Conservation (phyloP, 1,284 basidiomycete genomes). For the Veloporphyrellus conicus region DNA sequence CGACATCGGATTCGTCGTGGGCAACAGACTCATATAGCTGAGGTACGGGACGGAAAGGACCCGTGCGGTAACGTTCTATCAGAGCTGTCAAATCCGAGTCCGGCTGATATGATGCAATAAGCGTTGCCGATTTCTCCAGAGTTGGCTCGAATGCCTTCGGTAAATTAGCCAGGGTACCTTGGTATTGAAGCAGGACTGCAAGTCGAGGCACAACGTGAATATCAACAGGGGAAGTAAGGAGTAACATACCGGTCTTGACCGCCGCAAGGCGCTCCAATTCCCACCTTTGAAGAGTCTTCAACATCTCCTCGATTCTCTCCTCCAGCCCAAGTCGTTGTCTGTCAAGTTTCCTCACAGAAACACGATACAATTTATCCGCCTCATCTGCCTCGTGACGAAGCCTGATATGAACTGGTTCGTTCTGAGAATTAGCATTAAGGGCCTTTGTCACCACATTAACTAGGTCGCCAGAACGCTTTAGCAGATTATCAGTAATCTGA, state of each 20-base stretch:
- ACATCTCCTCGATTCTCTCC: constrained; percentile 76
- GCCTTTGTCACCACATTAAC: constrained; percentile 73
- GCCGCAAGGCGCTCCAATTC: constrained; percentile 78
- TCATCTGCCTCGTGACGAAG: constrained; percentile 73
- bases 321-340: constrained; percentile 77
- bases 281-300: constrained; percentile 79
- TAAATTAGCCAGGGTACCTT: constrained; percentile 68
- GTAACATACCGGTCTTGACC: constrained; percentile 68
- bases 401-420: constrained; percentile 64
- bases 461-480: constrained; percentile 65
- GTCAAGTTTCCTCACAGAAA: constrained; percentile 73
- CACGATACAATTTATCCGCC: constrained; percentile 73
- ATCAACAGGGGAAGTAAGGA: constrained; percentile 1
- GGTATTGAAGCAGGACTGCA: constrained; percentile 77
- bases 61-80: constrained; percentile 86
- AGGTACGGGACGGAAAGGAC: constrained; percentile 79
- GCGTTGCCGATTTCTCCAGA: constrained; percentile 64
- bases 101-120: constrained; percentile 79
- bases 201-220: neutral
- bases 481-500: constrained; percentile 52
- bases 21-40: constrained; percentile 81
- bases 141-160: constrained; percentile 63
- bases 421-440: constrained; percentile 46
- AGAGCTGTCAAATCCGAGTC: constrained; percentile 78
- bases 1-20: constrained; percentile 76